These are phyloP conservation scores for Xylaria sp. DNA, from an alignment of 495 filamentous ascomycete genomes.

Conservation along the genomic window DNA sequence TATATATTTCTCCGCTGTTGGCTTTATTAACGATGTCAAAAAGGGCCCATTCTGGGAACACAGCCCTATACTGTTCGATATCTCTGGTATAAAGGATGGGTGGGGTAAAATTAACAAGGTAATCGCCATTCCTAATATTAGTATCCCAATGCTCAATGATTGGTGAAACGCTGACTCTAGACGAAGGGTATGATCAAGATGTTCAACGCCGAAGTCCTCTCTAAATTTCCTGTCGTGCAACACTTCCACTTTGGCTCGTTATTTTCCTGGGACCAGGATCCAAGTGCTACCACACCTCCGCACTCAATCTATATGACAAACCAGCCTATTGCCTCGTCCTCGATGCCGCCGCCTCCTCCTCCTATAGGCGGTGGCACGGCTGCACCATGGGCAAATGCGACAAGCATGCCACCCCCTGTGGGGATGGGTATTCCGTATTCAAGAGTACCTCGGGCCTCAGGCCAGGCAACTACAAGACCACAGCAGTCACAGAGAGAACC, in stretches of 20 bases:
- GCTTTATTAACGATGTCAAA: conserved; percentile 98
- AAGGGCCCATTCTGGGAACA: conserved; percentile 98
- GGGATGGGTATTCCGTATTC: conserved; percentile 46
- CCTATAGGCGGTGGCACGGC: conserved; percentile 39
- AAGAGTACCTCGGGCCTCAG: conserved; percentile 33
- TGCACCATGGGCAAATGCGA: conserved; percentile 50
- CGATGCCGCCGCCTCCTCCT: conserved; percentile 31
- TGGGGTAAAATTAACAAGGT: conserved; percentile 99
- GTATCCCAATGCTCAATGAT: neutral
- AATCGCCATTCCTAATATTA: conserved; percentile 17
- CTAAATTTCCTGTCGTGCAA: conserved; percentile 95
- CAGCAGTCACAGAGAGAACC: conserved; percentile 27
- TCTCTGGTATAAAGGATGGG: conserved; percentile 85
- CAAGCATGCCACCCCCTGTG: conserved; percentile 38
- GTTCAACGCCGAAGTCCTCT: conserved; percentile 92
- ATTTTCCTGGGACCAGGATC: conserved; percentile 82
- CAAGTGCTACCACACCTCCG: conserved; percentile 57
- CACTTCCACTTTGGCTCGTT: conserved; percentile 93
- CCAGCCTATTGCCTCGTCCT: conserved; percentile 54
- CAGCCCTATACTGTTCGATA: conserved; percentile 92
- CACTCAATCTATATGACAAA: conserved; percentile 64
- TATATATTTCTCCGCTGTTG: conserved; percentile 98
- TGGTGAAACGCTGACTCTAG: conserved; percentile 21
- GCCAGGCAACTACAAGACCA: conserved; percentile 31
- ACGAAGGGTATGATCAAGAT: conserved; percentile 88